These are phyloP conservation scores for Dioscorea zingiberensis DNA, from an alignment of 106 monocot species.

Conservation along the genomic window DNA sequence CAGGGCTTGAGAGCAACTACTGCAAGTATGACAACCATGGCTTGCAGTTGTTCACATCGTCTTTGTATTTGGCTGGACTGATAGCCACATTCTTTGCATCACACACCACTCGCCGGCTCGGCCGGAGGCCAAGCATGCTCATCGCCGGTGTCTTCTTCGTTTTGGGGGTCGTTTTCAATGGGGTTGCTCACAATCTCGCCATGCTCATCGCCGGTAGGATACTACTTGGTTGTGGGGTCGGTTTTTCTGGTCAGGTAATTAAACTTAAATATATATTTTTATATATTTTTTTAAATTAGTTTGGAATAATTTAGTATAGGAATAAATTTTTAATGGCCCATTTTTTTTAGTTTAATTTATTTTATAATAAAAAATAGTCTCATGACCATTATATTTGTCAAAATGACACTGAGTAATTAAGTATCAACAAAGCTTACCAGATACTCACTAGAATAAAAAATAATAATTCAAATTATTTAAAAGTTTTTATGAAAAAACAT, in stretches of 20 bases:
- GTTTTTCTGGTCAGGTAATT: constrained; percentile 63
- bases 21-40: constrained; percentile 82
- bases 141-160: constrained; percentile 56
- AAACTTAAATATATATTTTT: background rate
- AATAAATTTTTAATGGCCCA: too few relatives aligned
- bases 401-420: too few relatives aligned
- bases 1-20: constrained; percentile 40
- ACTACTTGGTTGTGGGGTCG: constrained; percentile 68
- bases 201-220: constrained; percentile 75
- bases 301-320: too few relatives aligned
- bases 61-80: constrained; percentile 64
- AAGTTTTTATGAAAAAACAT: too few relatives aligned
- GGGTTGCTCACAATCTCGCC: constrained; percentile 36
- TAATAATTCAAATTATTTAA: too few relatives aligned
- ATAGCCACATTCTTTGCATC: constrained; percentile 59
- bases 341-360: too few relatives aligned
- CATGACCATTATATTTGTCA: too few relatives aligned
- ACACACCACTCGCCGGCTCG: constrained; percentile 44
- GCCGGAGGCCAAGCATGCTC: constrained; percentile 59
- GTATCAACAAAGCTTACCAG: too few relatives aligned
- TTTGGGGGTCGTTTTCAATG: constrained; percentile 43
- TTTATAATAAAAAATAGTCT: too few relatives aligned
- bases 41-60: constrained; percentile 77
- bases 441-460: too few relatives aligned
- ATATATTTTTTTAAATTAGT: background rate